Evolutionary conservation across 2,329 filamentous ascomycete genomes (phyloP).

Genomic region (Thermochaetoides dissita): DNA sequence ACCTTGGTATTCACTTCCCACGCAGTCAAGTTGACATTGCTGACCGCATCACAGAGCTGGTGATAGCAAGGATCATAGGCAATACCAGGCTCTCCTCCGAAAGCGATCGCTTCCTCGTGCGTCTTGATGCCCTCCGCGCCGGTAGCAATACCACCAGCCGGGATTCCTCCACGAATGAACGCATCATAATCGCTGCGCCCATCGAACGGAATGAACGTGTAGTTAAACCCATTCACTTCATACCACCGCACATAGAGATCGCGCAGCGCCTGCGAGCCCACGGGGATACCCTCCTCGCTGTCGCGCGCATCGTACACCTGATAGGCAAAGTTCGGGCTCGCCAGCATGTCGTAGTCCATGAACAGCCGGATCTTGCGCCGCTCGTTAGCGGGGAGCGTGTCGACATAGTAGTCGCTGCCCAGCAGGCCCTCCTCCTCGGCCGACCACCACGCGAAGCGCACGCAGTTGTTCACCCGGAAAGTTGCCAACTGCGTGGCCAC

Average conservation of each 20-base stretch:
- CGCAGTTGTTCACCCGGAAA: constrained; percentile 49
- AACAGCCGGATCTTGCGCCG: constrained; percentile 50
- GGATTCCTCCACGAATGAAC: constrained; percentile 60
- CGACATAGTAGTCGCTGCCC: constrained; percentile 49
- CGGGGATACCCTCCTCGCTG: constrained; percentile 44
- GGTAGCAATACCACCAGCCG: constrained; percentile 62
- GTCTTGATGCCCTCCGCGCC: constrained; percentile 69
- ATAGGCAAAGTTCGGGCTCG: constrained; percentile 51
- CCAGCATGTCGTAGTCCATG: constrained; percentile 60
- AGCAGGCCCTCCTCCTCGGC: constrained; percentile 54
- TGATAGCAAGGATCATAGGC: constrained; percentile 49
- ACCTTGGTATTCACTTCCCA: constrained; percentile 50
- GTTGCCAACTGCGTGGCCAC: constrained; percentile 44
- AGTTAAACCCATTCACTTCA: constrained; percentile 44
- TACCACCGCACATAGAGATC: constrained; percentile 58
- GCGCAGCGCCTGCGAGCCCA: constrained; percentile 55
- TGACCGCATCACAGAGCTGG: constrained; percentile 44
- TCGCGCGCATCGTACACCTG: constrained; percentile 62
- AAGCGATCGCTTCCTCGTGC: constrained; percentile 46
- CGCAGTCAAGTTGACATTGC: constrained; percentile 44
- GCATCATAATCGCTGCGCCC: constrained; percentile 69
- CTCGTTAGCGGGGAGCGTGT: constrained; percentile 39
- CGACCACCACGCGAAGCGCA: constrained; percentile 55
- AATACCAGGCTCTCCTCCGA: constrained; percentile 54
- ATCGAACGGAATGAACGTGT: constrained; percentile 60